A percentile compares a stretch with the other conserved stretches of the same genome.
These are phyloP conservation scores for Neofusicoccum sp. DNA, from an alignment of 2,329 filamentous ascomycete species.

Conservation along the genomic window DNA sequence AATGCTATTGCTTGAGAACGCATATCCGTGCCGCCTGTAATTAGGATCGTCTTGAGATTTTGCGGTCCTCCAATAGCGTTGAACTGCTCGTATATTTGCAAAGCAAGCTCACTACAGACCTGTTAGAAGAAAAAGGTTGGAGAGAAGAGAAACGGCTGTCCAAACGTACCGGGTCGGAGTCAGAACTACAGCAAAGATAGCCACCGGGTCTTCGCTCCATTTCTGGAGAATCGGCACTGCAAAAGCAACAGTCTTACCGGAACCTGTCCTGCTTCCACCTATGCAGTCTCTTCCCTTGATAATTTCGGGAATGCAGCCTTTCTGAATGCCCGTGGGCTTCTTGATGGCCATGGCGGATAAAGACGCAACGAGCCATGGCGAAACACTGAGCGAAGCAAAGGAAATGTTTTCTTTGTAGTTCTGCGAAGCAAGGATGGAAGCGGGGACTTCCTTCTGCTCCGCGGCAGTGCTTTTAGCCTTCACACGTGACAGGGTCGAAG, in stretches of 20 bases:
- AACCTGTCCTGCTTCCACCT: conserved; percentile 89
- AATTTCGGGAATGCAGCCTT: conserved; percentile 88
- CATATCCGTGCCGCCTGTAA: conserved; percentile 94
- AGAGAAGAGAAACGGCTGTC: not conserved
- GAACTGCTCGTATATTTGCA: conserved; percentile 96
- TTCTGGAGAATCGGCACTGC: conserved; percentile 90
- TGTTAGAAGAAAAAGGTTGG: not conserved
- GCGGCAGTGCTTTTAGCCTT: conserved; percentile 29
- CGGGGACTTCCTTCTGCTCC: conserved; percentile 15
- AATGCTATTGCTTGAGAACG: conserved; percentile 82
- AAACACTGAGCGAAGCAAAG: conserved; percentile 71
- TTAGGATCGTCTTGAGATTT: conserved; percentile 80
- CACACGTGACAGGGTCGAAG: conserved; percentile 34
- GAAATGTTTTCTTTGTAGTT: conserved; percentile 49
- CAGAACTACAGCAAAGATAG: conserved; percentile 84
- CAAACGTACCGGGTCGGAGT: conserved; percentile 73
- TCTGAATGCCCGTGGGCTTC: conserved; percentile 88
- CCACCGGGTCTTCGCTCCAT: conserved; percentile 88
- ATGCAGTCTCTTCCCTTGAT: conserved; percentile 90
- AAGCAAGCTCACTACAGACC: conserved; percentile 71
- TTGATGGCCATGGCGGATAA: conserved; percentile 77
- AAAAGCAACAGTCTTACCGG: conserved; percentile 96
- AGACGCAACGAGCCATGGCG: conserved; percentile 85
- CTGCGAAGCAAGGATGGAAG: conserved; percentile 18
- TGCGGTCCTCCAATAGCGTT: conserved; percentile 88